Base-by-base conservation (phyloP, 176 grass and related monocot species). In the Secale cereale region DNA sequence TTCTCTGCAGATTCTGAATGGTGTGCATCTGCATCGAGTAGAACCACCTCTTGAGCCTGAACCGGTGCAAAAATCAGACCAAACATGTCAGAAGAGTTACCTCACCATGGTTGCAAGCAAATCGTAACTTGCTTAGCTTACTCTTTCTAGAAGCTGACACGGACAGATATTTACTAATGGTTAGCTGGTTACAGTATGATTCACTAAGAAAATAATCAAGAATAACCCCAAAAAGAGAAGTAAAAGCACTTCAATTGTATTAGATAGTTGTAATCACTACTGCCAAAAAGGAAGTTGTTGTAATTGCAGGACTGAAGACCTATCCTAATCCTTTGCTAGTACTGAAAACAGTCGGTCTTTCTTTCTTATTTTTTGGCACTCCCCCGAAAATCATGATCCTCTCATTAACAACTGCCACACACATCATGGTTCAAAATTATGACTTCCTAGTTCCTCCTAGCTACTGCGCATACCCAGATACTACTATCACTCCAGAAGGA, bases 41-140 rank as follows among this genome's bases (percentile, higher is more conserved):
- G 78, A 83, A 98, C 93, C n/a, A 98, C 90, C 78, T 98, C 93
- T 71, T 80, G 62, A 77, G 71, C 78, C 91, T 97, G 81, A 83
- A 80, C 59, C 15, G 27, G 52, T 75, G 78, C 29, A 79, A 81
- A 89, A 79, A 83, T 67, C 54, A 92, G 40, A 76, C n/a, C 17
- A 92, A 81, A 78, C 2, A 54, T 63, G 31, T 48, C 16, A 12
- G 43, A 76, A 61, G 50, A 77, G 7, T 77, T 60, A 85, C 72
- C 70, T 25, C 60, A 59, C 37, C 69, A 66, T 39, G 11, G 43
- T 72, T 46, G 46, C 45, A 61, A 86, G 72, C 46, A 65, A 78
- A 82, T 30, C 33, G 61, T 10, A 77, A 76, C 27, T 79, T 30
- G 14, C 23, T 30, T 83, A 83, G 68, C 5, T 15, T 31, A 78